Evolutionary conservation across 73 alveolate species (phyloP).

Genomic region (Tetrahymena malaccensis): DNA sequence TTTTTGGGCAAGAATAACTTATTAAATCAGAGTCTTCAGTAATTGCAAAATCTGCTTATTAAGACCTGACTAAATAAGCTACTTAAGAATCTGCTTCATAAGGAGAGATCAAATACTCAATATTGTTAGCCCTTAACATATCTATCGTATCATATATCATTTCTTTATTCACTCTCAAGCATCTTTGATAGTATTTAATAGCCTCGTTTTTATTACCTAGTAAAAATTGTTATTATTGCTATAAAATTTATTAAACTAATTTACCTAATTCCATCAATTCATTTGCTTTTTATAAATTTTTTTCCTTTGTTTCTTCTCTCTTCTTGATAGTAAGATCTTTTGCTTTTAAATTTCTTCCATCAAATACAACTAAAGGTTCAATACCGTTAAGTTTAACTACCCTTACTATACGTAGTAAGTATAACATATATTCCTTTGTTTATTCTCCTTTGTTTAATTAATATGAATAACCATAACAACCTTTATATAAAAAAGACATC

Average conservation of each 20-base stretch:
- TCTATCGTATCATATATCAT: constrained; percentile 78
- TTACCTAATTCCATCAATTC: constrained; percentile 60
- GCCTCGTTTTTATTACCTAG: constrained; percentile 67
- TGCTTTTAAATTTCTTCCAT: constrained; percentile 81
- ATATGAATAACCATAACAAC: constrained; percentile 79
- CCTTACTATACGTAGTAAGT: constrained; percentile 77
- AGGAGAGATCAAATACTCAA: constrained; percentile 81
- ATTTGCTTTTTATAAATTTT: constrained; percentile 64
- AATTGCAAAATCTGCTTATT: constrained; percentile 84
- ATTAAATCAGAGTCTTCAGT: constrained; percentile 94
- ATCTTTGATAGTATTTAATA: constrained; percentile 63
- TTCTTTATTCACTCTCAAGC: constrained; percentile 63
- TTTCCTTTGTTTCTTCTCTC: constrained; percentile 47
- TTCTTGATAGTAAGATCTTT: constrained; percentile 67
- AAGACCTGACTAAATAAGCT: constrained; percentile 77
- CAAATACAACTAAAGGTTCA: constrained; percentile 84
- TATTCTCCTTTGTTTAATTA: constrained; percentile 55
- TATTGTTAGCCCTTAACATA: constrained; percentile 65
- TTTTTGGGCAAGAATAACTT: constrained; percentile 79
- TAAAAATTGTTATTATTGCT: not conserved
- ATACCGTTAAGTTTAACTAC: constrained; percentile 63
- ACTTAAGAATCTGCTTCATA: constrained; percentile 96
- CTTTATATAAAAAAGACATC: constrained; percentile 93
- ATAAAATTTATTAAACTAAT: not conserved
- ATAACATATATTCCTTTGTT: constrained; percentile 72